A percentile compares a stretch with the other conserved stretches of the same genome.
phyloP scores from a whole-genome alignment of 164 flowering plant genomes.

The Nymphaea thermarum region DNA sequence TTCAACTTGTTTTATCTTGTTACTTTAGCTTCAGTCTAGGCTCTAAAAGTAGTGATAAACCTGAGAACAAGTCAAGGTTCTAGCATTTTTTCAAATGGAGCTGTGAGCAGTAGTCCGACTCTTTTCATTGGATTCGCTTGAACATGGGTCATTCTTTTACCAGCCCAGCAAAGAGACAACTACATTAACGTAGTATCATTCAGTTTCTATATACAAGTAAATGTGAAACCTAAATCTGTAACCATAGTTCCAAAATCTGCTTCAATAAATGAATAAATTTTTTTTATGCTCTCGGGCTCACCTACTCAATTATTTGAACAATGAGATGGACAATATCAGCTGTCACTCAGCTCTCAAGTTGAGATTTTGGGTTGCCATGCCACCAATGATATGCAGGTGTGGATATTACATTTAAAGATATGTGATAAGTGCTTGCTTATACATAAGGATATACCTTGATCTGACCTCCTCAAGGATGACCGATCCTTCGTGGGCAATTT shows the following conservation, averaged over 20 bases:
- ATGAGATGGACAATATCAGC: background rate
- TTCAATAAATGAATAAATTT: background rate
- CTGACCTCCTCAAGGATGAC: background rate
- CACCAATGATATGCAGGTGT: background rate
- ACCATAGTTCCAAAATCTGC: background rate
- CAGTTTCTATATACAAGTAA: too few species aligned
- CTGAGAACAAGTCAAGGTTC: background rate
- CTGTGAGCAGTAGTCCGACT: background rate
- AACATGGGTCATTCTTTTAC: too few species aligned
- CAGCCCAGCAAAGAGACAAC: too few species aligned
- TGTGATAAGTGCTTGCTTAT: background rate
- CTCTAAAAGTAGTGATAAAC: too few species aligned
- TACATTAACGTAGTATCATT: too few species aligned
- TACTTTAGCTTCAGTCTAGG: too few species aligned
- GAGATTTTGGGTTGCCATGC: background rate
- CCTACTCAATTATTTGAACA: background rate
- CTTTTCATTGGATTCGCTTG: background rate
- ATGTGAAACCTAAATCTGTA: background rate
- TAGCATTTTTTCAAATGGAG: background rate
- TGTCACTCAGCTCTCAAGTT: background rate
- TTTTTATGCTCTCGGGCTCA: background rate
- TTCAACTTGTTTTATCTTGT: too few species aligned
- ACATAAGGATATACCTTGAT: too few species aligned
- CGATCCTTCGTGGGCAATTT: background rate
- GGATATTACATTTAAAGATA: background rate